A percentile compares a stretch with the other conserved stretches of the same genome.
Conservation (phyloP, 2,329 filamentous ascomycete genomes). For the Lithohypha guttulata region DNA sequence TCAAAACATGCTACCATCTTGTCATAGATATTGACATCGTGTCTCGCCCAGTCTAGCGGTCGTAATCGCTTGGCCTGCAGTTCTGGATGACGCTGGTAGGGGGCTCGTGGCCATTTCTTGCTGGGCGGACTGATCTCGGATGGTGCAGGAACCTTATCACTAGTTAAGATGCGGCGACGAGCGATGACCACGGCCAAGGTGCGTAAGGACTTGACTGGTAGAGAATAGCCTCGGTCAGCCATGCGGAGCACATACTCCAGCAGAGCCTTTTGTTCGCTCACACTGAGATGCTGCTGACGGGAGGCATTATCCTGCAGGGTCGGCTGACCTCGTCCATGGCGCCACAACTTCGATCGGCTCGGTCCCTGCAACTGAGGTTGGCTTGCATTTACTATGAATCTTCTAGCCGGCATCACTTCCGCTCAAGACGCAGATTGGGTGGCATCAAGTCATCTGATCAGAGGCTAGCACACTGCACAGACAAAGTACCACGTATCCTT, state of each 20-base stretch:
- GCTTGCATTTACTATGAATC: no score
- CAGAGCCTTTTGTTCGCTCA: background rate
- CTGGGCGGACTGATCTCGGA: constrained; percentile 13
- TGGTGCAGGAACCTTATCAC: constrained; percentile 1
- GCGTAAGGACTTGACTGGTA: background rate
- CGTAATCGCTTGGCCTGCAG: constrained; percentile 22
- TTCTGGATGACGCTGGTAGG: constrained; percentile 22
- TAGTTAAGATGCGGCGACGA: constrained; percentile 12
- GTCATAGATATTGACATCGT: constrained; percentile 24
- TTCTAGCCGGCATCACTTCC: no score
- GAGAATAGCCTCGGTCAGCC: background rate
- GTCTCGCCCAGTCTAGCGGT: constrained; percentile 23
- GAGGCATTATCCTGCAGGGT: background rate
- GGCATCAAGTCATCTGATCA: no score
- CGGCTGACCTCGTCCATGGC: background rate
- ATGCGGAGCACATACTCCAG: background rate
- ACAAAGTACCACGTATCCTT: no score
- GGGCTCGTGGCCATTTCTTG: constrained; percentile 14
- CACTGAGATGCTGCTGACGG: background rate
- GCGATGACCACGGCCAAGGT: constrained; percentile 14
- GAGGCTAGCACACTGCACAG: no score
- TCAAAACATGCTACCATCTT: constrained; percentile 26
- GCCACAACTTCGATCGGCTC: no score
- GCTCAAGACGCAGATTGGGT: no score
- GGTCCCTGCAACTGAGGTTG: no score